Conservation (phyloP, 768 basidiomycete species). For the Boletales sp. region DNA sequence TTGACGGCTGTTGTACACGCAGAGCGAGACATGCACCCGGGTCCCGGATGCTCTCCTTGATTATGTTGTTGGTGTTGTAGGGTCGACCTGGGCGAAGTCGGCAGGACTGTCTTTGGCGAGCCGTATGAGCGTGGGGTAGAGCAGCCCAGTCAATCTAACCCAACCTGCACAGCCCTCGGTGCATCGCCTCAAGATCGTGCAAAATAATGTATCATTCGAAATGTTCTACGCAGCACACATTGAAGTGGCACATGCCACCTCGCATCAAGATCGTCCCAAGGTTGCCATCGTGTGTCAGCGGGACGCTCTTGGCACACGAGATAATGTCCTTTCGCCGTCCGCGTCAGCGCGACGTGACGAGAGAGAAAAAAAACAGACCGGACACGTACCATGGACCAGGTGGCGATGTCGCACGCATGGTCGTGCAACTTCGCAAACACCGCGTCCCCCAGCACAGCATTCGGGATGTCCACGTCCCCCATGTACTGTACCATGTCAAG, state of each 20-base stretch:
- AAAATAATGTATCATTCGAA: no score
- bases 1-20: no score
- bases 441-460: conserved; percentile 32
- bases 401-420: conserved; percentile 47
- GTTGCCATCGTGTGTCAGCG: conserved; percentile 38
- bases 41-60: no score
- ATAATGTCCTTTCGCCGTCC: conserved; percentile 48
- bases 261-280: conserved; percentile 48
- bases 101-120: no score
- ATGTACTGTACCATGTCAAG: conserved; percentile 52
- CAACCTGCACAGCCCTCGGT: no score
- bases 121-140: no score
- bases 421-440: conserved; percentile 34
- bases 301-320: conserved; percentile 47
- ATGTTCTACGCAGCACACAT: conserved; percentile 31
- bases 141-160: no score
- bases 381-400: conserved; percentile 48
- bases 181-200: no score
- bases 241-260: conserved; percentile 46
- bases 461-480: conserved; percentile 34
- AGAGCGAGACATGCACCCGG: no score
- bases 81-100: no score
- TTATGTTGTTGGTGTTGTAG: no score
- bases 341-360: not conserved
- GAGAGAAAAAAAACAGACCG: not conserved